Conservation (phyloP, 257 asterid species). For the Nicotiana benthamiana region DNA sequence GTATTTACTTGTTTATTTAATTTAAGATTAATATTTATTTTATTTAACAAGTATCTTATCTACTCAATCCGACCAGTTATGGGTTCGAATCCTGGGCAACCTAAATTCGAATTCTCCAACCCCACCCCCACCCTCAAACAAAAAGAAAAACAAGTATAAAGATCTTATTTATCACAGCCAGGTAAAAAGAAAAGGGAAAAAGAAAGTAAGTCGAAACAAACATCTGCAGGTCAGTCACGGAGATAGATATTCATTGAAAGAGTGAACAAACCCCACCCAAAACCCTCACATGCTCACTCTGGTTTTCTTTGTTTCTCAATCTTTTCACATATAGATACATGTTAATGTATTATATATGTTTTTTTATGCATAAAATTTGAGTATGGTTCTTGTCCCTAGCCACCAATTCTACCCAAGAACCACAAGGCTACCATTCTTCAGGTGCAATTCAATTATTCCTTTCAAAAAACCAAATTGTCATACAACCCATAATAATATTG, state of each 20-base stretch:
- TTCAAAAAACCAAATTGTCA: slow-evolving; percentile 30
- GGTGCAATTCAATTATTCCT: slow-evolving; percentile 35
- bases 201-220: no score
- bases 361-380: slow-evolving; percentile 15
- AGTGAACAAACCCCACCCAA: slow-evolving; percentile 3
- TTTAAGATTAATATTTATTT: no score
- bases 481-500: slow-evolving; percentile 9
- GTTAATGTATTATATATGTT: neutral
- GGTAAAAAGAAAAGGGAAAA: no score
- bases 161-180: no score
- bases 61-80: no score
- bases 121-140: no score
- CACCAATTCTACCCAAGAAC: slow-evolving; percentile 47
- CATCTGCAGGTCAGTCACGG: neutral
- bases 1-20: no score
- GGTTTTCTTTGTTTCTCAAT: neutral
- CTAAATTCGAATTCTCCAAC: no score
- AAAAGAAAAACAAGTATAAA: no score
- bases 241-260: neutral
- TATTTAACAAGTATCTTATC: no score
- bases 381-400: slow-evolving; percentile 49
- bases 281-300: neutral
- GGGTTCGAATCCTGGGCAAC: no score
- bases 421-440: slow-evolving; percentile 38
- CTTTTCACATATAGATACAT: neutral